Evolutionary conservation across 106 monocot genomes (phyloP).

Genomic region (Chionographis japonica): DNA sequence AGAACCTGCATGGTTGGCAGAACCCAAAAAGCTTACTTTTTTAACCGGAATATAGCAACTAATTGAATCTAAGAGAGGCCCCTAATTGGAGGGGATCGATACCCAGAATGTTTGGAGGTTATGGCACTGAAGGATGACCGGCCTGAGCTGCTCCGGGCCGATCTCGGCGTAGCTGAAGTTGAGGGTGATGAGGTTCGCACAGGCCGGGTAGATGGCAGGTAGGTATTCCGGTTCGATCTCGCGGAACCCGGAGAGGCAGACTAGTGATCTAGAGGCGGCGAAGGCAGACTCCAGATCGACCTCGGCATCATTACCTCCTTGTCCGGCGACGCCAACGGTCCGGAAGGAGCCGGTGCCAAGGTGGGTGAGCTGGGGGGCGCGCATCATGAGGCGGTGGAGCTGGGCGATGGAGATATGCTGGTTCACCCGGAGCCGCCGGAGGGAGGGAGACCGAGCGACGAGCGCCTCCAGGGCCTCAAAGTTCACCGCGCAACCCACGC

Average conservation of each 20-base stretch:
- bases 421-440: slow-evolving; percentile 24
- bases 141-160: slow-evolving; percentile 32
- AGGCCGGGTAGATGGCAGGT: slow-evolving; percentile 39
- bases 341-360: slow-evolving; percentile 65
- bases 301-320: background rate
- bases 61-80: background rate
- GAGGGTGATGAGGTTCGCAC: slow-evolving; percentile 37
- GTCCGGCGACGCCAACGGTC: slow-evolving; percentile 7
- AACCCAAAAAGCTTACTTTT: background rate
- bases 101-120: slow-evolving; percentile 58
- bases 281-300: slow-evolving; percentile 15
- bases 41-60: background rate
- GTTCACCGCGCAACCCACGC: slow-evolving; percentile 15
- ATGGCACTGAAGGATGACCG: slow-evolving; percentile 33
- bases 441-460: slow-evolving; percentile 20
- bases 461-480: slow-evolving; percentile 28
- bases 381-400: slow-evolving; percentile 35
- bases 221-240: slow-evolving; percentile 30
- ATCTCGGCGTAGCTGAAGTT: slow-evolving; percentile 43
- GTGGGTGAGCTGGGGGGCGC: slow-evolving; percentile 50
- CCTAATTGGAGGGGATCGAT: background rate
- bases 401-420: slow-evolving; percentile 16
- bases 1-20: slow-evolving; percentile 25
- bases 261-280: slow-evolving; percentile 14
- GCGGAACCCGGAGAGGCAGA: slow-evolving; percentile 52